phyloP scores from a whole-genome alignment of 495 filamentous ascomycete genomes.

The Lineolata rhizophorae region DNA sequence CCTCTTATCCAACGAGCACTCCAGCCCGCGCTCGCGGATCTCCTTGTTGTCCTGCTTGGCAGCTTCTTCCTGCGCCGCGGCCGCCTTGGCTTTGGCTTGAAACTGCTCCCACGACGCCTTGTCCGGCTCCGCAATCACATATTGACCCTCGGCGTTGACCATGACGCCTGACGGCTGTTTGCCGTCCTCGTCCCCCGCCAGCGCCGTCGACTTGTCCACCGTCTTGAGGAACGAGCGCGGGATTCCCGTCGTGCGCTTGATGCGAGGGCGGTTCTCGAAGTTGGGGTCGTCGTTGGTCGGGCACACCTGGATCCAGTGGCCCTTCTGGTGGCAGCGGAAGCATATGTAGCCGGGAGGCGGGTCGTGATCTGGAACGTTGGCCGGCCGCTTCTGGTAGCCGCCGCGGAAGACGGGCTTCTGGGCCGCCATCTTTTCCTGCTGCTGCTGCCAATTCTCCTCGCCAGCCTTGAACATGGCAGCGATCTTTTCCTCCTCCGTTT shows the following conservation, averaged over 20 bases:
- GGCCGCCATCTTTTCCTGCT: constrained; percentile 77
- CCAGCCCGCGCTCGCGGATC: constrained; percentile 64
- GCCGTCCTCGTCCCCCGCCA: constrained; percentile 39
- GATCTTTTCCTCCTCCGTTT: constrained; percentile 80
- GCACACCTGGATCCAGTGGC: constrained; percentile 94
- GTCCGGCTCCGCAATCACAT: constrained; percentile 84
- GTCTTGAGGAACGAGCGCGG: constrained; percentile 82
- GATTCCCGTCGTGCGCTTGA: constrained; percentile 92
- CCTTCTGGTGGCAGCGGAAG: constrained; percentile 94
- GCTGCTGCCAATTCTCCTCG: constrained; percentile 66
- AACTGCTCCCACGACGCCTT: constrained; percentile 90
- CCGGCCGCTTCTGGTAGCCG: constrained; percentile 29
- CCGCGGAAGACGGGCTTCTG: constrained; percentile 39
- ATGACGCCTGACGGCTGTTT: constrained; percentile 66
- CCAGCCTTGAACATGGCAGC: constrained; percentile 71
- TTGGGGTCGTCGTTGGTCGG: constrained; percentile 90
- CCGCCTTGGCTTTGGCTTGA: constrained; percentile 75
- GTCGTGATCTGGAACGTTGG: constrained; percentile 69
- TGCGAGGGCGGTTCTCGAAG: constrained; percentile 70
- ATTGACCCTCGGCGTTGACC: constrained; percentile 94
- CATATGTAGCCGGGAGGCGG: constrained; percentile 88
- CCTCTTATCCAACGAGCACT: constrained; percentile 88
- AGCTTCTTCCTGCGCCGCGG: constrained; percentile 51
- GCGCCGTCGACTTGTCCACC: constrained; percentile 66
- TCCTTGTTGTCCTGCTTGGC: constrained; percentile 55